Evolutionary conservation across 2,329 filamentous ascomycete species (phyloP).

Genomic region (Didymella lethalis): DNA sequence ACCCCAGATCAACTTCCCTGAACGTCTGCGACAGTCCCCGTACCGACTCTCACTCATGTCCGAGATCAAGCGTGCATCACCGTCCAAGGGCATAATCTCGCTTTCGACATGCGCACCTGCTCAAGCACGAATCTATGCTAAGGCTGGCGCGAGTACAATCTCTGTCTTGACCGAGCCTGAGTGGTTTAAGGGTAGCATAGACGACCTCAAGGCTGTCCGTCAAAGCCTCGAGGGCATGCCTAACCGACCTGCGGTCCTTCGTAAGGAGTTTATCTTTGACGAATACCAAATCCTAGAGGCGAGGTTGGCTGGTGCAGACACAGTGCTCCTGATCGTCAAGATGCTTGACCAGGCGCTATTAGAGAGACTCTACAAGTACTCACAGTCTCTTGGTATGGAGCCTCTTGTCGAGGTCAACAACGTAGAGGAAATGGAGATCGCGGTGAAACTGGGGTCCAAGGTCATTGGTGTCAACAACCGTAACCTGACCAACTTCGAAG

Average conservation of each 20-base stretch:
- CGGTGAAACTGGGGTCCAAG: conserved; percentile 84
- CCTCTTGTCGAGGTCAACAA: conserved; percentile 97
- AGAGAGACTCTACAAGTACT: conserved; percentile 84
- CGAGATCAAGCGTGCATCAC: conserved; percentile 95
- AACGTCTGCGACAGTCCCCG: conserved; percentile 79
- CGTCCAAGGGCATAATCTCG: conserved; percentile 94
- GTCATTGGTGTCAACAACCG: conserved; percentile 98
- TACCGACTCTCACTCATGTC: conserved; percentile 95
- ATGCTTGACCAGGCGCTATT: conserved; percentile 85
- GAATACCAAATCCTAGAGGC: conserved; percentile 98
- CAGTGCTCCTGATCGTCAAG: conserved; percentile 94
- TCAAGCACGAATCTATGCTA: conserved; percentile 89
- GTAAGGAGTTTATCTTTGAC: conserved; percentile 98
- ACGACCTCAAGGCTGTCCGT: conserved; percentile 86
- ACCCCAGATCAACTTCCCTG: conserved; percentile 80
- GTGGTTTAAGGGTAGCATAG: conserved; percentile 98
- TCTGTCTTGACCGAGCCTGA: conserved; percentile 98
- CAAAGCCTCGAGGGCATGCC: conserved; percentile 90
- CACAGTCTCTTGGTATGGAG: conserved; percentile 91
- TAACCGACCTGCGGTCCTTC: conserved; percentile 87
- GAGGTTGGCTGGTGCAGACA: conserved; percentile 90
- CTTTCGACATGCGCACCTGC: conserved; percentile 85
- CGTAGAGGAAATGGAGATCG: conserved; percentile 87
- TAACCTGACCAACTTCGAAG: conserved; percentile 94
- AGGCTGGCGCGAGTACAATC: conserved; percentile 94